Evolutionary conservation across 441 rosid genomes (phyloP).

Genomic region (Erysimum cheiri): DNA sequence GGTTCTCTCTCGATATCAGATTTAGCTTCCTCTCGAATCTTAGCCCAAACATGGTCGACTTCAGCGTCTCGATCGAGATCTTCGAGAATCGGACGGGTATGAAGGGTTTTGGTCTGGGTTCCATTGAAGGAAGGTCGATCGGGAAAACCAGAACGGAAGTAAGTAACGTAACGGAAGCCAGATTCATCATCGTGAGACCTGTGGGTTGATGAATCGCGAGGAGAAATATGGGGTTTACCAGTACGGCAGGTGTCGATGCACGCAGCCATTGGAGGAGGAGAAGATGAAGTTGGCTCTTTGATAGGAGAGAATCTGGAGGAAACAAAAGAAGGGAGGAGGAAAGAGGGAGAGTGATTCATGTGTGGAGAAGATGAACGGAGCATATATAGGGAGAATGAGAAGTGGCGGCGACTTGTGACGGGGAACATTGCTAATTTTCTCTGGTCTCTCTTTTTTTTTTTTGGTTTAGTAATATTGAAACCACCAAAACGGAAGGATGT

Average conservation of each 20-base stretch:
- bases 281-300: not conserved
- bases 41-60: slow-evolving; percentile 56
- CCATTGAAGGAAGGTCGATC: slow-evolving; percentile 45
- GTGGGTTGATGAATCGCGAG: slow-evolving; percentile 51
- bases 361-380: slow-evolving; percentile 41
- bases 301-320: slow-evolving; percentile 18
- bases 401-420: slow-evolving; percentile 46
- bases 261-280: slow-evolving; percentile 55
- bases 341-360: slow-evolving; percentile 37
- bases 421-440: slow-evolving; percentile 51
- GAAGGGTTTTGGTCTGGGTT: slow-evolving; percentile 46
- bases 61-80: slow-evolving; percentile 40
- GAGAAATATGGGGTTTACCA: slow-evolving; percentile 53
- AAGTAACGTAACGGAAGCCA: slow-evolving; percentile 43
- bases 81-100: slow-evolving; percentile 31
- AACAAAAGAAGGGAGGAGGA: slow-evolving; percentile 24
- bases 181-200: slow-evolving; percentile 50
- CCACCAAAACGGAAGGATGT: slow-evolving; percentile 11
- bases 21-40: slow-evolving; percentile 68
- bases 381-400: slow-evolving; percentile 48
- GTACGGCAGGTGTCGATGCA: slow-evolving; percentile 65
- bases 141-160: slow-evolving; percentile 48
- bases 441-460: not conserved
- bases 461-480: not conserved
- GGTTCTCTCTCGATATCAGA: slow-evolving; percentile 67